These are phyloP conservation scores for Pulveroboletus sp. DNA, from an alignment of 768 basidiomycete species.

Conservation along the genomic window DNA sequence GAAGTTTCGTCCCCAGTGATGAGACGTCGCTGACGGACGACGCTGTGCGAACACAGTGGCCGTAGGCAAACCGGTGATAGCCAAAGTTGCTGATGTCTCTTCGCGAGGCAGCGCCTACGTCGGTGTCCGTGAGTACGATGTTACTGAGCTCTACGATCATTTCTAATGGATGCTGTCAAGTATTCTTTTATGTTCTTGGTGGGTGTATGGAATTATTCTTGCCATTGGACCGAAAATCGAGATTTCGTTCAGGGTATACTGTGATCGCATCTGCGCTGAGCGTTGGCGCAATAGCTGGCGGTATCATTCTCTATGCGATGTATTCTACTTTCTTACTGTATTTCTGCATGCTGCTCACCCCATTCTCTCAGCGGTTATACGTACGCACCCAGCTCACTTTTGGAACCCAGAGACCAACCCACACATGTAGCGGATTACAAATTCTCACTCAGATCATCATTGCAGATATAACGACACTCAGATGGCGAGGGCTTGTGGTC, in stretches of 20 bases:
- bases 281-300: constrained; percentile 46
- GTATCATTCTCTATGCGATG: constrained; percentile 59
- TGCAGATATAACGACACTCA: constrained; percentile 57
- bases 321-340: constrained; percentile 23
- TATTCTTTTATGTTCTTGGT: constrained; percentile 61
- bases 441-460: constrained; percentile 63
- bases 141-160: not conserved
- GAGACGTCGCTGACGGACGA: constrained; percentile 9
- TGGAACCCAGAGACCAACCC: not conserved
- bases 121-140: constrained; percentile 47
- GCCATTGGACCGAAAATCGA: not conserved
- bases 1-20: constrained; percentile 14
- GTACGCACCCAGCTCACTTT: constrained; percentile 29
- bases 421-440: constrained; percentile 48
- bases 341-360: constrained; percentile 17
- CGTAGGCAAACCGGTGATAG: constrained; percentile 65
- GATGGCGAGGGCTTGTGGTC: constrained; percentile 53
- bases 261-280: constrained; percentile 51
- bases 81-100: constrained; percentile 69
- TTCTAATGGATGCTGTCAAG: constrained; percentile 23
- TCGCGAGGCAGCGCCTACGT: constrained; percentile 66
- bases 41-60: constrained; percentile 31
- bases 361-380: constrained; percentile 53
- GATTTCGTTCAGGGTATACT: constrained; percentile 39
- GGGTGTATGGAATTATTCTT: constrained; percentile 15